Conservation (phyloP, 257 asterid species). For the Nicotiana tabacum region DNA sequence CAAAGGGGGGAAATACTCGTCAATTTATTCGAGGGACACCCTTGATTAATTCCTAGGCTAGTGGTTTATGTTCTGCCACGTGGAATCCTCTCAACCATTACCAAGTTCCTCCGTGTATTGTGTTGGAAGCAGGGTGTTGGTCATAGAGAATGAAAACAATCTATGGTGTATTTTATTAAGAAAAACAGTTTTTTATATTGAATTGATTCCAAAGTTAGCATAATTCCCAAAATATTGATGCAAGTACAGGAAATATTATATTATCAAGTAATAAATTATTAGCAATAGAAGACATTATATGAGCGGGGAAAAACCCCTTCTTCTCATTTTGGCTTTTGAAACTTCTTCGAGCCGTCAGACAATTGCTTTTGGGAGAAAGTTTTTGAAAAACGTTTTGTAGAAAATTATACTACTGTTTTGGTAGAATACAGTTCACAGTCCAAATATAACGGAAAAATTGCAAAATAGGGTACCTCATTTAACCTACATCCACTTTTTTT, state of each 20-base stretch:
- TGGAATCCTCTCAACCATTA: background rate
- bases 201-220: background rate
- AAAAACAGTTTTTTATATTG: background rate
- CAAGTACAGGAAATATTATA: background rate
- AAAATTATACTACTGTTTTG: too few relatives aligned
- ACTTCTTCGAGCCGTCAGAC: background rate
- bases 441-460: too few relatives aligned
- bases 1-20: too few relatives aligned
- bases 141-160: constrained; percentile 1
- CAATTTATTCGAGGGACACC: too few relatives aligned
- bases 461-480: too few relatives aligned
- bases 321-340: background rate
- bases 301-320: background rate
- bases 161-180: background rate
- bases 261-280: background rate
- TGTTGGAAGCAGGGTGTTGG: constrained; percentile 9
- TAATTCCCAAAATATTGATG: background rate
- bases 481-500: too few relatives aligned
- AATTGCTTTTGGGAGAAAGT: background rate
- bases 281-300: background rate
- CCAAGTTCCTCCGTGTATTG: background rate
- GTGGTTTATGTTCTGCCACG: constrained; percentile 12
- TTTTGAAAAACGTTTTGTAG: background rate
- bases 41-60: background rate
- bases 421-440: too few relatives aligned